Percentiles rank a stretch among this genome's conserved stretches.
Evolutionary conservation across 2,329 filamentous ascomycete species (phyloP).

Genomic region (Emmonsiellopsis sp.): DNA sequence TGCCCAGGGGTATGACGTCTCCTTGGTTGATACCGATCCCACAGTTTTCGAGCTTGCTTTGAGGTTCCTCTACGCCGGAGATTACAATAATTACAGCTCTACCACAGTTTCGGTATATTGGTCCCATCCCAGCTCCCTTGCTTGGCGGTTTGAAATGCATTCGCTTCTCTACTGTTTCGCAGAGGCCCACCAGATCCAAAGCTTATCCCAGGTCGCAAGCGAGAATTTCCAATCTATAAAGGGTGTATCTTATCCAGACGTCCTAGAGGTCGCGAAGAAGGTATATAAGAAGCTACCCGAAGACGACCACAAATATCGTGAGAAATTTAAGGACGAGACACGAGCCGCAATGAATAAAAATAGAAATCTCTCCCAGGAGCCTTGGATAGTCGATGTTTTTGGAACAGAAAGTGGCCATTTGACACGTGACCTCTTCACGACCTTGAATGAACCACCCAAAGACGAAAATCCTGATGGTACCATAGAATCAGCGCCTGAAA

Average conservation of each 20-base stretch:
- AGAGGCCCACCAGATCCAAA: neutral
- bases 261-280: neutral
- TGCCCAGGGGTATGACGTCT: neutral
- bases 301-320: neutral
- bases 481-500: neutral
- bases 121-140: too few relatives aligned
- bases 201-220: neutral
- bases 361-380: neutral
- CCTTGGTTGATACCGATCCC: neutral
- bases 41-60: neutral
- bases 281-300: neutral
- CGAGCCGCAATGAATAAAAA: neutral
- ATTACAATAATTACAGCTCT: neutral
- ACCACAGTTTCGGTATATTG: too few relatives aligned
- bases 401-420: neutral
- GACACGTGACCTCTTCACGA: neutral
- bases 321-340: neutral
- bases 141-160: neutral
- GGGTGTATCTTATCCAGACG: neutral
- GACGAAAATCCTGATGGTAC: neutral
- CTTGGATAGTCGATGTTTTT: neutral
- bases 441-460: neutral
- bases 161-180: neutral
- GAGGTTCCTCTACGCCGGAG: neutral
- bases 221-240: neutral